phyloP scores from a whole-genome alignment of 2,329 filamentous ascomycete genomes.

The Chrysosporium queenslandicum region DNA sequence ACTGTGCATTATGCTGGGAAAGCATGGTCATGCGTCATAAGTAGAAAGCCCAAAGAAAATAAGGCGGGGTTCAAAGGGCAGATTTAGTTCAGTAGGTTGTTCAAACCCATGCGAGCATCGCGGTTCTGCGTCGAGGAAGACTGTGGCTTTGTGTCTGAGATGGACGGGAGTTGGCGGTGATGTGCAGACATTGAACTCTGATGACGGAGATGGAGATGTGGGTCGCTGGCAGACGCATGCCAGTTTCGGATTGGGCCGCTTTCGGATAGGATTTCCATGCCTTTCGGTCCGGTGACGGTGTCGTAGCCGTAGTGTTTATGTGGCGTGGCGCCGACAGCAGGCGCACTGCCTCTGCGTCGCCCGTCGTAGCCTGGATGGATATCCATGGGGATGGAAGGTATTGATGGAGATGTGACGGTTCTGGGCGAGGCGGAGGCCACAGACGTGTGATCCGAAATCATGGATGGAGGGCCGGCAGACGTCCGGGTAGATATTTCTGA shows the following conservation, averaged over 20 bases:
- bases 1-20: neutral
- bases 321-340: conserved; percentile 17
- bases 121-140: conserved; percentile 21
- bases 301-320: neutral
- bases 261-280: conserved; percentile 5
- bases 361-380: conserved; percentile 35
- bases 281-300: neutral
- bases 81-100: conserved; percentile 31
- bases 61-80: too few species aligned
- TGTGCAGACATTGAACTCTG: neutral
- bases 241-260: neutral
- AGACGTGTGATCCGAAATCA: conserved; percentile 60
- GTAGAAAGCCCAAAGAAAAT: neutral
- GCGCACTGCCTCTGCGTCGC: conserved; percentile 25
- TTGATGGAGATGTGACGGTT: conserved; percentile 31
- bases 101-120: conserved; percentile 34
- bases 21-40: conserved; percentile 2
- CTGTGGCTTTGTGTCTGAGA: conserved; percentile 18
- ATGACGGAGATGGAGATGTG: neutral
- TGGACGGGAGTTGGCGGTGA: conserved; percentile 13
- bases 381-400: conserved; percentile 31
- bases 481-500: conserved; percentile 52
- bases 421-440: conserved; percentile 53
- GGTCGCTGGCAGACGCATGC: conserved; percentile 3
- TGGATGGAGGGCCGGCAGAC: conserved; percentile 50